phyloP scores from a whole-genome alignment of 2,329 filamentous ascomycete species.

The Aspergillus melleus region DNA sequence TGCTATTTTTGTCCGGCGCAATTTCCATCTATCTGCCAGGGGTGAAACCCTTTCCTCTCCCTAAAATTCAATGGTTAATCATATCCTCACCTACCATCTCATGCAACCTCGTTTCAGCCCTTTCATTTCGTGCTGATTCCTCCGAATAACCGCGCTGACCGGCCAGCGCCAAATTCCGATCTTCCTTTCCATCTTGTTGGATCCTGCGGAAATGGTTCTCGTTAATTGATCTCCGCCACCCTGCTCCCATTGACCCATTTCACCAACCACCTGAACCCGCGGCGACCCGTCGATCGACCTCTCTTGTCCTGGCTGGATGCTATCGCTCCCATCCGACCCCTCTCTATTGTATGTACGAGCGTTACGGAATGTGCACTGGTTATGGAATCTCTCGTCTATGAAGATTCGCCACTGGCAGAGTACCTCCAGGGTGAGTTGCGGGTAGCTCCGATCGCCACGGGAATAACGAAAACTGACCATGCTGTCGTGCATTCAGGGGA shows the following conservation, averaged over 20 bases:
- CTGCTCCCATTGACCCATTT: background rate
- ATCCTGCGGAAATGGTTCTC: conserved; percentile 16
- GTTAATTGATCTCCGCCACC: conserved; percentile 11
- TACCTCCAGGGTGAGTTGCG: conserved; percentile 76
- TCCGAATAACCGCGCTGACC: background rate
- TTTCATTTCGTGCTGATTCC: background rate
- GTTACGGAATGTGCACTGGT: conserved; percentile 35
- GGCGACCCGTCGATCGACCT: background rate
- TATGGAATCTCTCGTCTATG: conserved; percentile 87
- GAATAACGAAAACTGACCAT: background rate
- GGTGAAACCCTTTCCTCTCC: background rate
- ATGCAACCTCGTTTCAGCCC: background rate
- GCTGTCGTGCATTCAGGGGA: conserved; percentile 37
- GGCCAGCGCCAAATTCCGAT: background rate
- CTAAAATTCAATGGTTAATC: background rate
- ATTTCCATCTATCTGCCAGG: conserved; percentile 16
- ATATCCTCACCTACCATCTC: background rate
- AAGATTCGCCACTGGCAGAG: conserved; percentile 83
- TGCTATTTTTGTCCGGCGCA: background rate
- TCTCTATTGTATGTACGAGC: background rate
- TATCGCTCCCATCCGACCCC: conserved; percentile 1
- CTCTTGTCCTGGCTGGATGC: background rate
- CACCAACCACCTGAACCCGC: background rate
- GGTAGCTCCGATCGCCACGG: background rate
- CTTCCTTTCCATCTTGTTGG: conserved; percentile 5